Base-by-base conservation (phyloP, 352 stramenopile genomes). In the Thalassiosira mediterranea region DNA sequence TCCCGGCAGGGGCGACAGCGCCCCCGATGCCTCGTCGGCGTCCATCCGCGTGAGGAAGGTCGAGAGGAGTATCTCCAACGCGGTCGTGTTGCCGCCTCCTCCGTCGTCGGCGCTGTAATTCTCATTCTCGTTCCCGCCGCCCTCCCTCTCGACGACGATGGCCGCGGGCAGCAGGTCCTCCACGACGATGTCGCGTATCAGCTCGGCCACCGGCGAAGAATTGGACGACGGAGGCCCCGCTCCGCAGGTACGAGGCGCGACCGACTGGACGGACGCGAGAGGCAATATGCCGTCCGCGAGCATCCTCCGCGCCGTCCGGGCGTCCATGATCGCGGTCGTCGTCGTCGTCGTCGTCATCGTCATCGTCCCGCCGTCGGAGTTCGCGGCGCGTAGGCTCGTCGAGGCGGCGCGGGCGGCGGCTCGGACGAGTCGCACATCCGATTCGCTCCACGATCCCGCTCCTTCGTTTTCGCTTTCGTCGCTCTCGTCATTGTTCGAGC, bases 301-400 rank as follows among this genome's bases (percentile, higher is more conserved):
- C 66, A 90, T 83, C 38, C 72, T 61, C 52, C 90, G 83, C 0
- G 90, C 70, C 23, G 86, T 82, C 19, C 90, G 83, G 3, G 78
- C 84, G 66, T 91, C 86, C 4, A 91, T 38, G 19, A 91, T 61
- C 2, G 80, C 82, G 70, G 89, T 77, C 81, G 90, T 87, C 2
- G 87, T 72, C 56, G 83, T 72, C 19, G 83, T 83, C 32, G 83
- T 81, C 31, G 26, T 40, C 28, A 66, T 17, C 10, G 17, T 44
- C 10, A 29, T 28, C 28, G 31, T 31, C n/a, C n/a, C n/a, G n/a
- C n/a, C n/a, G n/a, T n/a, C n/a, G n/a, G n/a, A n/a, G n/a, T n/a
- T n/a, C n/a, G n/a, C n/a, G n/a, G n/a, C n/a, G n/a, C n/a, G n/a
- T n/a, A n/a, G n/a, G n/a, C n/a, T n/a, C n/a, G n/a, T n/a, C n/a